phyloP scores from a whole-genome alignment of 2,329 filamentous ascomycete species.

The Aspergillus ustus region DNA sequence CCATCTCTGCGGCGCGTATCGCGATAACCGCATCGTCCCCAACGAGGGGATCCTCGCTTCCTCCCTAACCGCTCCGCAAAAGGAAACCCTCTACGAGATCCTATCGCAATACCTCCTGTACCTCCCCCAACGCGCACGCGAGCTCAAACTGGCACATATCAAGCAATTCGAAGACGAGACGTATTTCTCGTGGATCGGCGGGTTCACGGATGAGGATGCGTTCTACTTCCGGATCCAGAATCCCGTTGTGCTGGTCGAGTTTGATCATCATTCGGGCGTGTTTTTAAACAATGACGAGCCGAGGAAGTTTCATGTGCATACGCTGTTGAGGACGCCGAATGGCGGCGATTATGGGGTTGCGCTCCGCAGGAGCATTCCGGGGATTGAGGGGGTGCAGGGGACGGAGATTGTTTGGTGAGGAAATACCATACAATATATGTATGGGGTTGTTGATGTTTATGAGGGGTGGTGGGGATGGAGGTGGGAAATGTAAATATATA shows the following conservation, averaged over 20 bases:
- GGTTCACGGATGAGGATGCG: conserved; percentile 66
- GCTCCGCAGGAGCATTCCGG: conserved; percentile 45
- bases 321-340: conserved; percentile 72
- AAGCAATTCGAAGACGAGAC: conserved; percentile 67
- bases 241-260: conserved; percentile 74
- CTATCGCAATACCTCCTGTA: conserved; percentile 70
- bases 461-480: too few species aligned
- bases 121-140: conserved; percentile 61
- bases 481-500: conserved; percentile 4
- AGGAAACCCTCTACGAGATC: conserved; percentile 61
- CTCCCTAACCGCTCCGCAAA: conserved; percentile 50
- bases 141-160: conserved; percentile 60
- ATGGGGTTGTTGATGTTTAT: too few species aligned
- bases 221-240: conserved; percentile 82
- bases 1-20: conserved; percentile 76
- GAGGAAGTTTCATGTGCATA: conserved; percentile 80
- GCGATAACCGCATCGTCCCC: conserved; percentile 77
- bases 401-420: conserved; percentile 43
- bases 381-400: conserved; percentile 40
- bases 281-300: conserved; percentile 75
- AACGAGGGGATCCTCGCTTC: conserved; percentile 69
- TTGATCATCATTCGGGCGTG: conserved; percentile 80
- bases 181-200: conserved; percentile 78
- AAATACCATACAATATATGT: too few species aligned
- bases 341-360: conserved; percentile 74